These are phyloP conservation scores for Dacryopinax spathularia DNA, from an alignment of 768 basidiomycete species.

Conservation along the genomic window DNA sequence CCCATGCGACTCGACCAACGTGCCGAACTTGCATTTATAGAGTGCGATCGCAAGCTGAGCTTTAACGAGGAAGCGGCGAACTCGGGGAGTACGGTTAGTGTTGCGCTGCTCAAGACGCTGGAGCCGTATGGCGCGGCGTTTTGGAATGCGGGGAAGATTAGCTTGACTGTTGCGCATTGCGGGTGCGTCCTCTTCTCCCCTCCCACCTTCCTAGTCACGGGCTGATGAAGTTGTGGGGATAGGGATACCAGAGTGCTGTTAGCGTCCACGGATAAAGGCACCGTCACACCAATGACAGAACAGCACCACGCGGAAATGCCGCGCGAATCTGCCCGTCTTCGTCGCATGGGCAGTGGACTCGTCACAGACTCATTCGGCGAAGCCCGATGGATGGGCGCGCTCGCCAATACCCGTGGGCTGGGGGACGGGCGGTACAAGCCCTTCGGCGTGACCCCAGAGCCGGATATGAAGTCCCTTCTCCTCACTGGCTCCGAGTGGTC, in stretches of 20 bases:
- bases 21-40: neutral
- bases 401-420: slow-evolving; percentile 82
- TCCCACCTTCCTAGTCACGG: neutral
- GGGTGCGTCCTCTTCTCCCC: slow-evolving; percentile 40
- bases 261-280: slow-evolving; percentile 56
- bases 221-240: neutral
- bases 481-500: slow-evolving; percentile 64
- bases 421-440: slow-evolving; percentile 82
- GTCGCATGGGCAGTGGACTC: slow-evolving; percentile 74
- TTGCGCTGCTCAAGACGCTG: slow-evolving; percentile 80
- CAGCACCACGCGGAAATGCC: slow-evolving; percentile 89
- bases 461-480: slow-evolving; percentile 34
- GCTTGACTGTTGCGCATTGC: slow-evolving; percentile 81
- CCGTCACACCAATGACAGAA: slow-evolving; percentile 78
- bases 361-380: slow-evolving; percentile 94
- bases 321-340: slow-evolving; percentile 67
- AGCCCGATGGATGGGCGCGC: slow-evolving; percentile 86
- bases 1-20: neutral
- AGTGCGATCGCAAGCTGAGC: neutral
- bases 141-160: slow-evolving; percentile 59
- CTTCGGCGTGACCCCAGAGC: slow-evolving; percentile 86
- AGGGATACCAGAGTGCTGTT: slow-evolving; percentile 85
- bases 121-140: slow-evolving; percentile 70
- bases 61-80: slow-evolving; percentile 39
- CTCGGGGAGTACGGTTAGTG: slow-evolving; percentile 83